Base-by-base conservation (phyloP, 2,329 filamentous ascomycete genomes). In the Apiospora arundinis region DNA sequence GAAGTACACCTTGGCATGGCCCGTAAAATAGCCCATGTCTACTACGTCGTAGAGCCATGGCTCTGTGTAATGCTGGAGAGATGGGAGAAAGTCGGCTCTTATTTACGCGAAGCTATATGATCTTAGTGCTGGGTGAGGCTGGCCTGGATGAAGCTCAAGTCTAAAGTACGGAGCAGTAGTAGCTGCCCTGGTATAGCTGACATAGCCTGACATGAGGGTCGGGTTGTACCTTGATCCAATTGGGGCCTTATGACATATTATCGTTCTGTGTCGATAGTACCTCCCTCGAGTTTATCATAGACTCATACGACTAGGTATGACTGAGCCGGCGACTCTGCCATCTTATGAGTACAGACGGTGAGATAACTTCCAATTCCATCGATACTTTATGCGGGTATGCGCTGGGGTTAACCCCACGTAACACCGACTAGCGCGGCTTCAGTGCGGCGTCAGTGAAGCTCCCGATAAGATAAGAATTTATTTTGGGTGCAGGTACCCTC, bases 381-480 rank as follows among this genome's bases (percentile, higher is more conserved):
- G 32, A 32, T 32, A 32, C 6, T 32, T 4, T 6, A 32, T 32
- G 32, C 6, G 6, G 32, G 32, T 32, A 21, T 7, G 16, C 1
- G 28, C 52, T 60, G 28, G 52, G 52, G 28, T 60, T 16, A n/a
- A 8, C 52, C 52, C 52, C 52, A 60, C 28, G 28, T 60, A 37
- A 60, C 28, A 32, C 7, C 16, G 16, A 21, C 56, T 63, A 63
- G 56, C 28, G 56, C 32, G 11, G 56, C 32, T 60, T 63, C 28
- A 32, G 32, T 32, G 32, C n/a, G n/a, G n/a, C n/a, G n/a, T n/a
- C 14, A 9, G 6, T 60, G 52, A 8, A 37, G 52, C 52, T 60
- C 28, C 37, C 32, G 56, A 63, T 63, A 63, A 63, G 56, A 63
- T 63, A 63, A 40, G 56, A n/a, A 40, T 63, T 40, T 40, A 11